Evolutionary conservation across 805 yeast species (phyloP).

Genomic region (Saturnispora zaruensis): DNA sequence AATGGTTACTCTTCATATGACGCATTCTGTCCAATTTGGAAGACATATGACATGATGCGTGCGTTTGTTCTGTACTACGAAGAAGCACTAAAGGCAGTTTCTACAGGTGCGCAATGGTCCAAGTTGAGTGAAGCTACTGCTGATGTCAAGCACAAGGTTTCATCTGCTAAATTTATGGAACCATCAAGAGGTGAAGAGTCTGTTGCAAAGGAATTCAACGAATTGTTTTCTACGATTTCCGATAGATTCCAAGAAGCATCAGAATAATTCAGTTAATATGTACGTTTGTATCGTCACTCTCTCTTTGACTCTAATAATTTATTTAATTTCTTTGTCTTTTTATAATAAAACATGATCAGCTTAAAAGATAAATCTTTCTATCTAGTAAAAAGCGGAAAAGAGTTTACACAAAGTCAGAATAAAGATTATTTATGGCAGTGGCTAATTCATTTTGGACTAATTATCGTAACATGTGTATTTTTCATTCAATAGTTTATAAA

Average conservation of each 20-base stretch:
- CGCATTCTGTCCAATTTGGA: conserved; percentile 99
- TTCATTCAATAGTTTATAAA: too few relatives aligned
- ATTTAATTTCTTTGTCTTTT: conserved; percentile 1
- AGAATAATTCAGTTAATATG: conserved; percentile 42
- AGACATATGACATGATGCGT: conserved; percentile 97
- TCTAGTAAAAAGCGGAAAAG: too few relatives aligned
- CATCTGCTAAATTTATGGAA: conserved; percentile 92
- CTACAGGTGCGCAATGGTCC: conserved; percentile 91
- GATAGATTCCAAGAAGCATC: conserved; percentile 95
- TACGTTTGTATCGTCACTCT: neutral
- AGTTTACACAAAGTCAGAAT: too few relatives aligned
- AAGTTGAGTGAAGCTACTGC: conserved; percentile 82
- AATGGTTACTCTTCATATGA: conserved; percentile 98
- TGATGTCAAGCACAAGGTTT: conserved; percentile 87
- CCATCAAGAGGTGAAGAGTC: conserved; percentile 86
- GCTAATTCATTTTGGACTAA: too few relatives aligned
- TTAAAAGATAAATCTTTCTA: neutral
- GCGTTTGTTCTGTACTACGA: conserved; percentile 85
- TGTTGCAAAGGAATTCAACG: conserved; percentile 68
- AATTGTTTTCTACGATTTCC: conserved; percentile 61
- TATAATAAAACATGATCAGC: neutral
- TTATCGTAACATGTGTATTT: too few relatives aligned
- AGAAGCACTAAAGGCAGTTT: conserved; percentile 95
- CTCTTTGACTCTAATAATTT: neutral
- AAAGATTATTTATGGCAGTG: too few relatives aligned